Evolutionary conservation across 306 rosid genomes (phyloP).

Genomic region (Prunus kanzakura): DNA sequence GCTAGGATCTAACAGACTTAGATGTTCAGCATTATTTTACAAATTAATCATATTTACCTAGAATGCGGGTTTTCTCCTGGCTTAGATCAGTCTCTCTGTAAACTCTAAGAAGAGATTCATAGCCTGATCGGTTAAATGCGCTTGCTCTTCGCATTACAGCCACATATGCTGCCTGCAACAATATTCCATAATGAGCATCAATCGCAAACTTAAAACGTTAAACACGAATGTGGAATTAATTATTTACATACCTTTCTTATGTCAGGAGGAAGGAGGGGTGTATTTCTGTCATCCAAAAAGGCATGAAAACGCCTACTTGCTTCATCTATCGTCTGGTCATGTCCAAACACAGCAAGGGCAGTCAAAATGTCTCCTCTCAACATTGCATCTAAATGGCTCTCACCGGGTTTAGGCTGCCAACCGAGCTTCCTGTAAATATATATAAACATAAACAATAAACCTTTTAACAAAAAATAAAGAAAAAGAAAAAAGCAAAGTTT

Average conservation of each 20-base stretch:
- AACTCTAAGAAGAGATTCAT: constrained; percentile 72
- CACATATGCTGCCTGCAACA: constrained; percentile 77
- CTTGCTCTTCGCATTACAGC: constrained; percentile 70
- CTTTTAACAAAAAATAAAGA: not conserved
- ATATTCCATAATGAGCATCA: constrained; percentile 32
- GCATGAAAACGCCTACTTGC: constrained; percentile 71
- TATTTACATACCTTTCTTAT: constrained; percentile 59
- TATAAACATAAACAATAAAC: not conserved
- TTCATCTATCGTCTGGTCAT: constrained; percentile 70
- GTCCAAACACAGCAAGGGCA: constrained; percentile 71
- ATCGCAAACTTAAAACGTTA: constrained; percentile 6
- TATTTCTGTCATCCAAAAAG: constrained; percentile 73
- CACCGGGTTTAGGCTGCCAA: constrained; percentile 76
- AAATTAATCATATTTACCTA: constrained; percentile 42
- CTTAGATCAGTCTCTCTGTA: constrained; percentile 83
- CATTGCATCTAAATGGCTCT: constrained; percentile 75
- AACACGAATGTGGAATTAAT: constrained; percentile 7
- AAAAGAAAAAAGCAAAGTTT: not conserved
- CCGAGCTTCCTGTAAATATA: constrained; percentile 77
- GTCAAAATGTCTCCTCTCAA: constrained; percentile 92
- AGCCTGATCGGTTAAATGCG: constrained; percentile 51
- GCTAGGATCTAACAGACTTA: not conserved
- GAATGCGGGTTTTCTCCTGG: constrained; percentile 88
- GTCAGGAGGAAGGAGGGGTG: constrained; percentile 88
- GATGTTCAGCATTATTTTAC: not conserved